These are phyloP conservation scores for Mimosa bimucronata DNA, from an alignment of 306 rosid genomes.

Conservation along the genomic window DNA sequence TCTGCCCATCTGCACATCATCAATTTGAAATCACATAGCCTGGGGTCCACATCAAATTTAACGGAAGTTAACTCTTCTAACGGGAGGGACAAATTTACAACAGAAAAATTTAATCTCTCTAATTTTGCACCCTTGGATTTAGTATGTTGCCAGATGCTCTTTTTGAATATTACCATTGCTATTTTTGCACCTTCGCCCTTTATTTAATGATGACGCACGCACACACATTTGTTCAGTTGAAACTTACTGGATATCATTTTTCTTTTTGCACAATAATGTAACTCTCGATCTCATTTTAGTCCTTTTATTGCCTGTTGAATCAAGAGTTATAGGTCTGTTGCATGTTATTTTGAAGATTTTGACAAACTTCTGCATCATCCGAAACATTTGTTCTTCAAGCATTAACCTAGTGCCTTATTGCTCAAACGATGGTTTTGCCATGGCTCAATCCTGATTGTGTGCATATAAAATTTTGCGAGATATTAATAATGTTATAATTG, in stretches of 20 bases:
- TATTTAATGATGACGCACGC: not conserved
- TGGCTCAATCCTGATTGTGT: not conserved
- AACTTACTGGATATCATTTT: too few relatives aligned
- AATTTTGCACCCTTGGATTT: too few relatives aligned
- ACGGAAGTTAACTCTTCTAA: too few relatives aligned
- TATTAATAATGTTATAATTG: not conserved
- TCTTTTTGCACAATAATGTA: not conserved
- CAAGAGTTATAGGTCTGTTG: conserved; percentile 1
- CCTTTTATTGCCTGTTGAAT: not conserved
- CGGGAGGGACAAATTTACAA: too few relatives aligned
- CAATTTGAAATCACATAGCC: too few relatives aligned
- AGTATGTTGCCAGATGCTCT: too few relatives aligned
- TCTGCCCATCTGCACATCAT: too few relatives aligned
- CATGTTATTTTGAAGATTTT: not conserved
- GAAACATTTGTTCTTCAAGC: not conserved
- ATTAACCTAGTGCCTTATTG: not conserved
- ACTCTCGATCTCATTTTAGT: not conserved
- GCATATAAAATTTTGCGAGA: not conserved
- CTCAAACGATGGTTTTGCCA: not conserved
- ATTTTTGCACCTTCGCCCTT: too few relatives aligned
- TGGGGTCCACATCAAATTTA: too few relatives aligned
- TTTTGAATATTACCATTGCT: too few relatives aligned
- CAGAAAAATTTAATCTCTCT: too few relatives aligned
- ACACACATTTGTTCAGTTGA: too few relatives aligned
- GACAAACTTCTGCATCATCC: not conserved